Base-by-base conservation (phyloP, 2,329 filamentous ascomycete species). In the Penicillium crustosum region DNA sequence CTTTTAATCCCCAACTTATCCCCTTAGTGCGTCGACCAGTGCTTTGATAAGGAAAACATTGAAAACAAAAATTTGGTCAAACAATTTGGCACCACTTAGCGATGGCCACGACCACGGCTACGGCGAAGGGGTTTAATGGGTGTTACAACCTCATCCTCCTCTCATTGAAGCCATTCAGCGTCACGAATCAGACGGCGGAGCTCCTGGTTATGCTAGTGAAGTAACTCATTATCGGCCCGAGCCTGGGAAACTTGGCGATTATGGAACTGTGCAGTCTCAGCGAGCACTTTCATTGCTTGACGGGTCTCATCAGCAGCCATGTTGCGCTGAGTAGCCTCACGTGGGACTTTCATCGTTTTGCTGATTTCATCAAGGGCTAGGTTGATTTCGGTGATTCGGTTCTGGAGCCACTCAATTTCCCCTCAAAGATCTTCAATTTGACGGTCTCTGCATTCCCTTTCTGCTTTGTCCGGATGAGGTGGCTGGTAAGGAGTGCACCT, bases 51-150 rank as follows among this genome's bases (percentile, higher is more conserved):
- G 38, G 13, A 23, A 15, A 21, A 15, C 5, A 13, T 6, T 2
- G 12, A 13, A n/a, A n/a, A 9, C 8, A n/a, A 38, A 6, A 21
- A 41, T 13, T 15, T 41, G 19, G 12, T 2, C 2, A 23, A 23
- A 21, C 19, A 1, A 15, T 41, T 13, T 41, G 38, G 19, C 12
- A 41, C 38, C 10, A 23, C 19, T 8, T 13, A 41, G 10, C 12
- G 6, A 41, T 5, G 3, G 12, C 38, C 2, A 6, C 7, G 19
- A 12, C 19, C 12, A 15, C 2, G 19, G 10, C 10, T 39, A 13
- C 15, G 19, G 15, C 0, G n/a, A 17, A 2, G n/a, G 38, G 10
- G 4, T 10, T 3, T 1, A 15, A 7, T 7, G 2, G 6, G 3
- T 13, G 10, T 6, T 4, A 3, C 19, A 41, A 6, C 19, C 38